phyloP scores from a whole-genome alignment of 768 basidiomycete species.

The Aureoboletus auriporus region DNA sequence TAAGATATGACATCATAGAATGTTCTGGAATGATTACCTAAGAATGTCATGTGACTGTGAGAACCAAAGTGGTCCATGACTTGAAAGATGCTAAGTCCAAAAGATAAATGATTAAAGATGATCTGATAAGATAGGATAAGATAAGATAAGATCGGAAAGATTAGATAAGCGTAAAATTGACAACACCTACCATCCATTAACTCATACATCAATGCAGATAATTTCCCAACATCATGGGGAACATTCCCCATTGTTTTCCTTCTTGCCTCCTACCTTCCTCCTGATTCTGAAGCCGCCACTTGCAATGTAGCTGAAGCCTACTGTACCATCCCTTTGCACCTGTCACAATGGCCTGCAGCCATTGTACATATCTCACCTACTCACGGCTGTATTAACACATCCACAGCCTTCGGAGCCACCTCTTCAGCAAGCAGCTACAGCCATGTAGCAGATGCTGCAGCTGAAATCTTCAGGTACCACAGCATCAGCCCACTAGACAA shows the following conservation, averaged over 20 bases:
- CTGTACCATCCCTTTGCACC: background rate
- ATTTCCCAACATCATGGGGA: background rate
- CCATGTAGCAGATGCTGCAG: conserved; percentile 1
- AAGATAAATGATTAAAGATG: too few relatives aligned
- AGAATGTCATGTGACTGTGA: too few relatives aligned
- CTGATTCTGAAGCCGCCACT: background rate
- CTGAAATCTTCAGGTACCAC: background rate
- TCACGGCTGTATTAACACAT: background rate
- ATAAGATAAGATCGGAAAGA: too few relatives aligned
- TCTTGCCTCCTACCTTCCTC: background rate
- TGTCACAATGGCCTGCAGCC: background rate
- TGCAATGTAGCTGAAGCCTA: background rate
- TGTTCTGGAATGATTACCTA: too few relatives aligned
- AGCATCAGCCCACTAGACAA: background rate
- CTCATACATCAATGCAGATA: rapidly evolving
- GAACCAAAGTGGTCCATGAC: too few relatives aligned
- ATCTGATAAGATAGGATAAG: too few relatives aligned
- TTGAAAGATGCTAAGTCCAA: too few relatives aligned
- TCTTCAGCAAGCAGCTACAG: background rate
- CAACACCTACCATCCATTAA: background rate
- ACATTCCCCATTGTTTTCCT: background rate
- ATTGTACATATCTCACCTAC: background rate
- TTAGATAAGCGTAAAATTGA: too few relatives aligned
- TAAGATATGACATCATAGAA: too few relatives aligned
- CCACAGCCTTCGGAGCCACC: background rate